A percentile compares a stretch with the other conserved stretches of the same genome.
Conservation (phyloP, 1,284 basidiomycete genomes). For the Amylostereum chailletii region DNA sequence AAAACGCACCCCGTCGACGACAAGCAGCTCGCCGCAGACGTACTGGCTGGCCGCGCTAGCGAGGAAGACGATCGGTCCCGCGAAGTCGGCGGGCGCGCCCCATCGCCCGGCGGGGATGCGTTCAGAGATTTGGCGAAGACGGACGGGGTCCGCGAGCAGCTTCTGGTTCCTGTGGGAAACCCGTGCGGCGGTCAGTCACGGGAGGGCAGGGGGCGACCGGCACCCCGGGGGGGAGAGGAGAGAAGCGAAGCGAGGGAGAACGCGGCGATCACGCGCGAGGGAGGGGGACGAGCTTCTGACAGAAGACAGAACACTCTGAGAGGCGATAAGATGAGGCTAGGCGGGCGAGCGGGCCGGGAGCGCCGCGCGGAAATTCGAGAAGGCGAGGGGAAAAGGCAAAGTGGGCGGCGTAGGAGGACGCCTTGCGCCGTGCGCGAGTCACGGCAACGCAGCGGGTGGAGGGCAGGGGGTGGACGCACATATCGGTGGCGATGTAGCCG, state of each 20-base stretch:
- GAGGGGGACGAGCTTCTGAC: neutral
- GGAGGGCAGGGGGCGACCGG: neutral
- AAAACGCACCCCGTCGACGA: slow-evolving; percentile 59
- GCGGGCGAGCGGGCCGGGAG: slow-evolving; percentile 7
- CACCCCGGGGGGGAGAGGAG: slow-evolving; percentile 1
- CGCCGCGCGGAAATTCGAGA: slow-evolving; percentile 1
- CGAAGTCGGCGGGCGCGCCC: slow-evolving; percentile 86
- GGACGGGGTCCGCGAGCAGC: slow-evolving; percentile 64
- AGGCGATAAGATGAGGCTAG: slow-evolving; percentile 11
- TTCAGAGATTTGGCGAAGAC: slow-evolving; percentile 84
- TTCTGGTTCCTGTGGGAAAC: slow-evolving; percentile 58
- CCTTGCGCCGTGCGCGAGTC: neutral
- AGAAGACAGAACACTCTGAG: neutral
- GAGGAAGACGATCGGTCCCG: slow-evolving; percentile 85
- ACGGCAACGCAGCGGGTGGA: slow-evolving; percentile 9
- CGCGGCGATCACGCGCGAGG: neutral
- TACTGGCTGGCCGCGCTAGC: slow-evolving; percentile 84
- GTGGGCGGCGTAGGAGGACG: slow-evolving; percentile 2
- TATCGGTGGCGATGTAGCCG: slow-evolving; percentile 89
- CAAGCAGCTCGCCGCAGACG: slow-evolving; percentile 79
- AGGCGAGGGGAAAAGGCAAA: slow-evolving; percentile 2
- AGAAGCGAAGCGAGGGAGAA: neutral
- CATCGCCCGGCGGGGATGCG: slow-evolving; percentile 89
- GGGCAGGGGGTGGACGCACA: slow-evolving; percentile 36
- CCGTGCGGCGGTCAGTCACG: slow-evolving; percentile 3